A percentile compares a stretch with the other conserved stretches of the same genome.
Evolutionary conservation across 257 asterid genomes (phyloP).

Genomic region (Nemophila menziesii): DNA sequence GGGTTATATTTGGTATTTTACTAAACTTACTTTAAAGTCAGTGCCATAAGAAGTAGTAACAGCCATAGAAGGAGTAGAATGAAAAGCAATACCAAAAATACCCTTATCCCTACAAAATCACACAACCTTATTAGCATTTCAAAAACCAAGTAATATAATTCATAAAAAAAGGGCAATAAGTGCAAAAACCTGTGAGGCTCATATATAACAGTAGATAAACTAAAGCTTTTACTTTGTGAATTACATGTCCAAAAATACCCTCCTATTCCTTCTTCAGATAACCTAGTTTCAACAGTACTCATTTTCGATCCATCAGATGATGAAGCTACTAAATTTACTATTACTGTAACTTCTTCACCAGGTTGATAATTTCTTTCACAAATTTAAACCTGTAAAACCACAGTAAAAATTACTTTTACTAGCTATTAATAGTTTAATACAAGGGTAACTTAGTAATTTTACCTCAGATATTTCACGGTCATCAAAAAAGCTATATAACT

Average conservation of each 20-base stretch:
- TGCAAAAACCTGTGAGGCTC: slow-evolving; percentile 99
- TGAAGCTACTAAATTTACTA: slow-evolving; percentile 69
- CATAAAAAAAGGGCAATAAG: slow-evolving; percentile 11
- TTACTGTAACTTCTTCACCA: slow-evolving; percentile 77
- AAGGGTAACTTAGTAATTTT: too few relatives aligned
- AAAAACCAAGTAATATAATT: too few relatives aligned
- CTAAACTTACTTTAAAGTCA: slow-evolving; percentile 79
- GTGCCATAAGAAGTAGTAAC: slow-evolving; percentile 76
- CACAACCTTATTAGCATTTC: slow-evolving; percentile 3
- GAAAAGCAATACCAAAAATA: slow-evolving; percentile 66
- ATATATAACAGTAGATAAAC: slow-evolving; percentile 79
- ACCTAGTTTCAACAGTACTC: slow-evolving; percentile 85
- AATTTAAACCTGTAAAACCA: slow-evolving; percentile 64
- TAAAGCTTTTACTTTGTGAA: slow-evolving; percentile 49
- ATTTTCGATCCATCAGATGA: slow-evolving; percentile 73
- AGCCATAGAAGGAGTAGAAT: slow-evolving; percentile 62
- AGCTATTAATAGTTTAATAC: too few relatives aligned
- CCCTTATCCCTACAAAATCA: slow-evolving; percentile 41
- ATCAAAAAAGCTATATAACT: slow-evolving; percentile 63
- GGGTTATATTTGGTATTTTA: too few relatives aligned
- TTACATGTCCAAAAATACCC: slow-evolving; percentile 73
- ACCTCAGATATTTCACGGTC: slow-evolving; percentile 92
- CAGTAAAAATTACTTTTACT: slow-evolving; percentile 1
- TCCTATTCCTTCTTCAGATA: slow-evolving; percentile 92
- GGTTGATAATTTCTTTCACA: slow-evolving; percentile 93